A percentile compares a stretch with the other conserved stretches of the same genome.
Evolutionary conservation across 805 yeast genomes (phyloP).

Genomic region (Schizosaccharomyces pombe): DNA sequence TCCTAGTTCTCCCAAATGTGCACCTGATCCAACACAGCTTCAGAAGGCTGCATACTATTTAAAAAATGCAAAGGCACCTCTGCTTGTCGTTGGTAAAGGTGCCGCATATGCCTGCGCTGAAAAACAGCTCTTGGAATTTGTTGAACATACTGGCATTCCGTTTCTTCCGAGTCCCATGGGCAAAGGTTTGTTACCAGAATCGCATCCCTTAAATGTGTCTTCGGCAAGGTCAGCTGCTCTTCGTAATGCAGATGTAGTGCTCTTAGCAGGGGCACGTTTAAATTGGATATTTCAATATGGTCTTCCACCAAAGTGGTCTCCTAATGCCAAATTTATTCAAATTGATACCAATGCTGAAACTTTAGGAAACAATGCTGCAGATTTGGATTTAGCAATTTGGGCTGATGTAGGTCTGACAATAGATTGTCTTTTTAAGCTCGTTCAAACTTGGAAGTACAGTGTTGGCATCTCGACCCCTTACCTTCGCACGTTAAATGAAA

Average conservation of each 20-base stretch:
- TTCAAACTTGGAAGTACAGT: neutral
- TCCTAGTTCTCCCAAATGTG: conserved; percentile 5
- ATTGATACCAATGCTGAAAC: neutral
- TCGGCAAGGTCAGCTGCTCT: conserved; percentile 44
- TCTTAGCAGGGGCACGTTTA: conserved; percentile 41
- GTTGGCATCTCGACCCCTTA: neutral
- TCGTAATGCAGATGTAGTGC: conserved; percentile 31
- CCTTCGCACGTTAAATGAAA: neutral
- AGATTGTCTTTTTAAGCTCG: neutral
- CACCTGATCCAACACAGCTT: conserved; percentile 16
- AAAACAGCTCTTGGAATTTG: conserved; percentile 19
- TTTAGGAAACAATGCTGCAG: neutral
- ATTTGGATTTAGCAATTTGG: neutral
- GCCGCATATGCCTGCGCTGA: conserved; percentile 28
- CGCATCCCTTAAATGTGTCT: conserved; percentile 24
- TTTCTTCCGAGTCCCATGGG: conserved; percentile 65
- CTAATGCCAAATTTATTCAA: neutral
- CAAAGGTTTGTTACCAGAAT: conserved; percentile 41
- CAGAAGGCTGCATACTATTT: conserved; percentile 18
- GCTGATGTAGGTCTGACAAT: neutral
- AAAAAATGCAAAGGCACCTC: conserved; percentile 22
- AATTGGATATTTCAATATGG: conserved; percentile 59
- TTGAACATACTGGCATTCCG: conserved; percentile 23
- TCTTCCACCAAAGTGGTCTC: conserved; percentile 19
- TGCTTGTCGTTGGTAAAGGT: conserved; percentile 45